Base-by-base conservation (phyloP, 2,329 filamentous ascomycete genomes). In the Tolypocladium nubicola region DNA sequence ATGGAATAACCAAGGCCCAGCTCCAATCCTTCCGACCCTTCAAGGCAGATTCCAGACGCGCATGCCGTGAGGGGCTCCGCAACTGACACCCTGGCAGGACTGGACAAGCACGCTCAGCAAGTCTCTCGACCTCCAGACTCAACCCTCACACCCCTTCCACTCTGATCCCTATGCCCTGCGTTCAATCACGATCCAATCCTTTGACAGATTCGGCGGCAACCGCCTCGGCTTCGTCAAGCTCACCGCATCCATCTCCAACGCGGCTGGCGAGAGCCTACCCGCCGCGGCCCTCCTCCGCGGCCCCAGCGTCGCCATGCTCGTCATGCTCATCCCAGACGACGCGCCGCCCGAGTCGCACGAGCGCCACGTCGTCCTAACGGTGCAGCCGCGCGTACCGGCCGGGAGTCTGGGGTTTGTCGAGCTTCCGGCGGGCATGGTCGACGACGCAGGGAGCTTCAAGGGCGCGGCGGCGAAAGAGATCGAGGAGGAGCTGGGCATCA, bases 391-490 rank as follows among this genome's bases (percentile, higher is more conserved):
- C 52, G 66, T 84, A 4, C 73, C 83, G 0, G 79, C 74, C 0
- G 81, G 79, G 2, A 79, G 79, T n/a, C 66, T 85, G 35, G 69
- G 76, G 41, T 77, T 84, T 61, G 71, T 79, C 3, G 79, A 85
- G 66, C 63, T 86, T 14, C 83, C 83, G 0, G 83, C 83, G 0
- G 78, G 81, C 8, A 79, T 84, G 81, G 75, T 84, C 3, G 79
- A 83, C 62, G 75, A 76, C 56, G 66, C 71, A 16, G 79, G 78
- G 1, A 77, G 72, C 35, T 85, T 86, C 64, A 74, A 75, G 14
- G 83, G 83, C 30, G 74, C 75, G 0, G 83, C 83, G 2, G 83
- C 83, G 3, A 76, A 74, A 62, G 83, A 86, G 71, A 82, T 86
- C 11, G 60, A 79, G 59, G 83, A 86, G 70, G 83, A 86, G 67